Conservation (phyloP, 148 eudicot species). For the Vaccinium vitisidaea region DNA sequence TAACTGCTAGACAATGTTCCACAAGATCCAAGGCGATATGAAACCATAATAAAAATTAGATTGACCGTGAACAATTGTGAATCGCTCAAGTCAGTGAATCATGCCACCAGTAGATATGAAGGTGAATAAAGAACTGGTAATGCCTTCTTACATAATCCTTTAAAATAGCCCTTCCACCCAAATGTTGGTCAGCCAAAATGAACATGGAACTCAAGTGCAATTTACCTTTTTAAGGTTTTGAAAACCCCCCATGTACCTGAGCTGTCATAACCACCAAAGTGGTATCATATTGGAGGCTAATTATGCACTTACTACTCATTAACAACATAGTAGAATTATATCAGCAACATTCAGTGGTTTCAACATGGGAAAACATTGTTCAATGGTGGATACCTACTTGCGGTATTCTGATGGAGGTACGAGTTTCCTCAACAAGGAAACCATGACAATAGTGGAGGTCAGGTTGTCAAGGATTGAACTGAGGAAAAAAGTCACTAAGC, state of each 20-base stretch:
- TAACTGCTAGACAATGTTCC: conserved; percentile 30
- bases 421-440: conserved; percentile 83
- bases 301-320: not conserved
- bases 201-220: not conserved
- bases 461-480: conserved; percentile 95
- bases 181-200: not conserved
- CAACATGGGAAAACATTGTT: not conserved
- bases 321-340: not conserved
- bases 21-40: not conserved
- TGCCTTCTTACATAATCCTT: not conserved
- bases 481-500: conserved; percentile 90
- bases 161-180: not conserved
- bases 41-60: not conserved
- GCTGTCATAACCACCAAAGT: not conserved
- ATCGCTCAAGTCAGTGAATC: not conserved
- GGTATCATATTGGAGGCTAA: not conserved
- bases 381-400: conserved; percentile 52
- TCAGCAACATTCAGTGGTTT: not conserved
- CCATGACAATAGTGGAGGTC: conserved; percentile 97
- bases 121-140: not conserved
- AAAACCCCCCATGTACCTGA: not conserved
- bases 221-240: not conserved
- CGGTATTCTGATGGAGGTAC: conserved; percentile 94
- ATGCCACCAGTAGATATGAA: not conserved
- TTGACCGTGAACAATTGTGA: not conserved